A percentile compares a stretch with the other conserved stretches of the same genome.
Conservation (phyloP, 2,329 filamentous ascomycete species). For the Paramyrothecium sp. region DNA sequence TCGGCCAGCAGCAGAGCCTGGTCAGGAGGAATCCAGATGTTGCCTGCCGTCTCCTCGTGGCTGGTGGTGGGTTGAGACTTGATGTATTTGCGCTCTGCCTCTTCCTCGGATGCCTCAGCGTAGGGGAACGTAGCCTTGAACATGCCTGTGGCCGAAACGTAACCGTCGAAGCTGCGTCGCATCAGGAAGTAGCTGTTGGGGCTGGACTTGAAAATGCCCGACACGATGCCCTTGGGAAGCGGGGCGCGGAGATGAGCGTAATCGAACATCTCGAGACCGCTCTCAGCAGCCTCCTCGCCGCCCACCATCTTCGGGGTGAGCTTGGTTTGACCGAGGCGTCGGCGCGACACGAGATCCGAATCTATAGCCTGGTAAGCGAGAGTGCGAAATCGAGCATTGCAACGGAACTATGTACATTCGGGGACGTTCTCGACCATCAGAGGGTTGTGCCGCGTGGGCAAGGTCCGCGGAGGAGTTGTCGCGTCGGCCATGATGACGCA, state of each 20-base stretch:
- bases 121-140: conserved; percentile 89
- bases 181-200: conserved; percentile 97
- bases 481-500: neutral
- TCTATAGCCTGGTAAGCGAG: conserved; percentile 45
- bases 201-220: conserved; percentile 86
- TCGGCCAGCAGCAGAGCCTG: conserved; percentile 78
- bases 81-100: conserved; percentile 77
- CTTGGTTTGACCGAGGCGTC: conserved; percentile 90
- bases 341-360: conserved; percentile 73
- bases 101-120: conserved; percentile 69
- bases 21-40: conserved; percentile 89
- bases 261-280: conserved; percentile 82
- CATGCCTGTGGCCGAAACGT: conserved; percentile 84
- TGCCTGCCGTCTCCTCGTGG: conserved; percentile 89
- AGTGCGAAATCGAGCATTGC: conserved; percentile 6
- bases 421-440: conserved; percentile 65
- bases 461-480: conserved; percentile 11
- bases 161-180: conserved; percentile 83
- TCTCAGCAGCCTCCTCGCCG: conserved; percentile 69
- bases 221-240: conserved; percentile 84
- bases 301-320: conserved; percentile 79
- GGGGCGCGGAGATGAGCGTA: conserved; percentile 95
- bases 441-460: conserved; percentile 64
- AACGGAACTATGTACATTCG: conserved; percentile 46
- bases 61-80: conserved; percentile 81